Evolutionary conservation across 1,139 yeast genomes (phyloP).

Genomic region (Trichomonascaceae sp.): DNA sequence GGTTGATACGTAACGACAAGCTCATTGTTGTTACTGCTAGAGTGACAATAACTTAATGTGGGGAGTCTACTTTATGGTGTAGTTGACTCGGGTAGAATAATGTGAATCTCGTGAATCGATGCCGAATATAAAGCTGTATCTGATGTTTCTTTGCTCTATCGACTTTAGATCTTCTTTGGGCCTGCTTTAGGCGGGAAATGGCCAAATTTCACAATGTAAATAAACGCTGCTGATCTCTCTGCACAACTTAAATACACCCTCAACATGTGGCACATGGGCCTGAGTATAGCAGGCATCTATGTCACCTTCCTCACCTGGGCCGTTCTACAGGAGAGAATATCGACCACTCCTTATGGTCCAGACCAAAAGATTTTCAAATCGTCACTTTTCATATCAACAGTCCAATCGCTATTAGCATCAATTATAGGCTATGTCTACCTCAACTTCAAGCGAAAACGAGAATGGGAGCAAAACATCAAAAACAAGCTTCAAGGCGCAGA

Average conservation of each 20-base stretch:
- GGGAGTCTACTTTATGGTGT: too few relatives aligned
- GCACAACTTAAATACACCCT: too few relatives aligned
- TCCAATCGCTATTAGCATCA: constrained; percentile 65
- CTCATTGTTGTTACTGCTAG: constrained; percentile 7
- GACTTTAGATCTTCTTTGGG: too few relatives aligned
- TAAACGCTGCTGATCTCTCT: too few relatives aligned
- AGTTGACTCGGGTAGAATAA: too few relatives aligned
- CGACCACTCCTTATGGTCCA: constrained; percentile 63
- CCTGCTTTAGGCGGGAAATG: too few relatives aligned
- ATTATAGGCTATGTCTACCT: constrained; percentile 54
- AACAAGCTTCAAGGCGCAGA: too few relatives aligned
- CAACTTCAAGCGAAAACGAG: constrained; percentile 24
- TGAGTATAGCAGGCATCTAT: constrained; percentile 65
- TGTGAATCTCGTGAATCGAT: too few relatives aligned
- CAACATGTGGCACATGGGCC: constrained; percentile 25
- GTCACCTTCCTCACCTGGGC: constrained; percentile 87
- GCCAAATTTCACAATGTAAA: too few relatives aligned
- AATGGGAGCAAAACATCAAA: constrained; percentile 5
- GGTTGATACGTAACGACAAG: constrained; percentile 18
- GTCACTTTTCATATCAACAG: constrained; percentile 59
- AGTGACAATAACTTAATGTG: too few relatives aligned
- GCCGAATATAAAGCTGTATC: too few relatives aligned
- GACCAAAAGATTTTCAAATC: constrained; percentile 49
- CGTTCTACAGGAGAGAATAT: constrained; percentile 73
- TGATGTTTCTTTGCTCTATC: too few relatives aligned